phyloP scores from a whole-genome alignment of 163 green algal species.

The Prototheca wickerhamii region DNA sequence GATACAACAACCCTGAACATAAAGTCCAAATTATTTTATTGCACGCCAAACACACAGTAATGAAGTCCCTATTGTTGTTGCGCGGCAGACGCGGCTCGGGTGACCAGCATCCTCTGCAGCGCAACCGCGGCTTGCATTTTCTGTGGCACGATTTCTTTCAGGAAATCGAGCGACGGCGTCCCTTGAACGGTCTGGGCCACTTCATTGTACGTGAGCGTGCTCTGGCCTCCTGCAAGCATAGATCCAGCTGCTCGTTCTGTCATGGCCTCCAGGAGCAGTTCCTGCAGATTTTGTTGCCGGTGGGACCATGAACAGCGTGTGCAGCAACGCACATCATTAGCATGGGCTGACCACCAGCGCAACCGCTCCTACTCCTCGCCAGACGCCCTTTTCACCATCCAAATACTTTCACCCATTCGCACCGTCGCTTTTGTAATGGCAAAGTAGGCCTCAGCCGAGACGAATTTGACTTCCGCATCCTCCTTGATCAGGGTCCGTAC shows the following conservation, averaged over 20 bases:
- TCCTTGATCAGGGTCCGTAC: constrained; percentile 23
- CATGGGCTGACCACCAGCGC: no score
- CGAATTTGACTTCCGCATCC: constrained; percentile 16
- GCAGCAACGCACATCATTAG: not conserved
- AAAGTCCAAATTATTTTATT: no score
- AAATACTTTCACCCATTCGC: not conserved
- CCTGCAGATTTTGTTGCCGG: constrained; percentile 2
- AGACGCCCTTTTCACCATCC: not conserved
- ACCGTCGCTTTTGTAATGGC: constrained; percentile 22
- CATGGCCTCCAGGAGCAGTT: constrained; percentile 12
- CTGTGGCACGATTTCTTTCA: constrained; percentile 16
- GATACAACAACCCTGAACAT: no score
- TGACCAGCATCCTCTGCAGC: constrained; percentile 7
- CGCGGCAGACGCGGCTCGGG: no score
- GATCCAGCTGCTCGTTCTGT: not conserved
- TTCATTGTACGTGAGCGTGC: constrained; percentile 4
- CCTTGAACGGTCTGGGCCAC: constrained; percentile 7
- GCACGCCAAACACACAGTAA: no score
- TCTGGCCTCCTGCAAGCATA: not conserved
- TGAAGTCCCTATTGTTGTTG: no score
- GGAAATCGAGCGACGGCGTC: constrained; percentile 6
- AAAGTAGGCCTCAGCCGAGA: constrained; percentile 29
- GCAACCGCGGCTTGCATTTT: constrained; percentile 15
- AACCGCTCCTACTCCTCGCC: no score
- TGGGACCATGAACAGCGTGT: not conserved